These are phyloP conservation scores for Chytridium lagenaria DNA, from an alignment of 371 early-diverging fungal genomes.

Conservation along the genomic window DNA sequence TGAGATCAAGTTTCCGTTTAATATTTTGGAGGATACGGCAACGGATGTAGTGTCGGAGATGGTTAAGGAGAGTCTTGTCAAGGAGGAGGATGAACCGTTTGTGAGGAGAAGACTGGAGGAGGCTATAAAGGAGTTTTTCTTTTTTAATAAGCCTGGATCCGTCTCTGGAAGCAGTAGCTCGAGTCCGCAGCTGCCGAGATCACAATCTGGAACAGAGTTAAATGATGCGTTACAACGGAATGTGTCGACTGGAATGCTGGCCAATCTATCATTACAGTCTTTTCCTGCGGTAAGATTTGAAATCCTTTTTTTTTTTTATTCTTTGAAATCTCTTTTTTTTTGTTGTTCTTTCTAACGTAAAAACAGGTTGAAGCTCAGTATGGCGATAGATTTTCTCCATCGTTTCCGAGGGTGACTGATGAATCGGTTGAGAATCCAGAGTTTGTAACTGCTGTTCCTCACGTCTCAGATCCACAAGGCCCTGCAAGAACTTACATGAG, in stretches of 20 bases:
- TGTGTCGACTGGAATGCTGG: neutral
- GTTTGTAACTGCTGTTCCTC: too few species aligned
- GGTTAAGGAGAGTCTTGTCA: constrained; percentile 55
- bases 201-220: neutral
- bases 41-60: constrained; percentile 68
- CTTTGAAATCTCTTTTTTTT: too few species aligned
- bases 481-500: too few species aligned
- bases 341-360: too few species aligned
- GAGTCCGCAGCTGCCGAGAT: neutral
- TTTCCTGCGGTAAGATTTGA: neutral
- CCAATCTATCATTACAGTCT: neutral
- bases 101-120: constrained; percentile 52
- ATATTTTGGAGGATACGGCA: constrained; percentile 72
- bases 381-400: too few species aligned
- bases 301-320: too few species aligned
- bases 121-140: constrained; percentile 9
- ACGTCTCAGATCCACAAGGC: too few species aligned
- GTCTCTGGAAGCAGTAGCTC: neutral
- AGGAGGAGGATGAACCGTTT: constrained; percentile 47
- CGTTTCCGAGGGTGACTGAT: too few species aligned
- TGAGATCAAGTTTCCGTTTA: constrained; percentile 78
- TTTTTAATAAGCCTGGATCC: neutral
- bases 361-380: too few species aligned
- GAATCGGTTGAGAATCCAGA: too few species aligned
- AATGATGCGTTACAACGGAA: neutral